Evolutionary conservation across 1,139 yeast genomes (phyloP), one percentile per base, ranked within the genome.

Genomic region (Pneumocystis wakefieldiae): DNA sequence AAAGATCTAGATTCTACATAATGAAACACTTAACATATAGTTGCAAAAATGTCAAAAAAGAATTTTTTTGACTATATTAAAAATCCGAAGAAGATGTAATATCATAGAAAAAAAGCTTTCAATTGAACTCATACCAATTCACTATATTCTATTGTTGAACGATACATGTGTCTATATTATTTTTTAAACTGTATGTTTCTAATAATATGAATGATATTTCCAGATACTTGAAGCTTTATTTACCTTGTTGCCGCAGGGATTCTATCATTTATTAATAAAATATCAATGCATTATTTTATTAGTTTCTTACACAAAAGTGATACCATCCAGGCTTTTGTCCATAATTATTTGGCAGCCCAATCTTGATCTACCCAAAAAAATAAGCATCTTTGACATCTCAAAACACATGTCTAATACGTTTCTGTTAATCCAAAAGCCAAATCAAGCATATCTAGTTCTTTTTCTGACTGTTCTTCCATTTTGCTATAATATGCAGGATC

Each of bases 401-500:
- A 17, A 19, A 66, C 68, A 35, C 57, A 66, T 68, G 94, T 87
- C 72, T 15, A 41, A 24, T 48, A 48, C 55, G 55, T 19, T 28
- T 91, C 97, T 3, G 97, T 92, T 64, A 92, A 81, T 0, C 98
- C 98, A 73, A 92, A 94, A 0, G 98, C 98, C 72, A 92, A 80
- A 75, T 92, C 98, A 72, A 94, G 80, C 98, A 92, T 92, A 75
- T 92, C 98, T 73, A 94, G 91, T 74, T 92, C 98, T 72, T 92
- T 98, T 72, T 92, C 98, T 68, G 85, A 89, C 0, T 98, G 98
- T 73, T 92, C 98, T 36, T 95, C 96, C 69, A 92, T 82, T 65
- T 78, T 82, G 72, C 92, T 98, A 75, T 89, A 92, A 72, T 77
- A 90, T 60, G 86, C 96, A 0, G 98, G 98, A 73, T 92, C 98